phyloP scores from a whole-genome alignment of 768 basidiomycete genomes.

The Lentinula guzmanii region DNA sequence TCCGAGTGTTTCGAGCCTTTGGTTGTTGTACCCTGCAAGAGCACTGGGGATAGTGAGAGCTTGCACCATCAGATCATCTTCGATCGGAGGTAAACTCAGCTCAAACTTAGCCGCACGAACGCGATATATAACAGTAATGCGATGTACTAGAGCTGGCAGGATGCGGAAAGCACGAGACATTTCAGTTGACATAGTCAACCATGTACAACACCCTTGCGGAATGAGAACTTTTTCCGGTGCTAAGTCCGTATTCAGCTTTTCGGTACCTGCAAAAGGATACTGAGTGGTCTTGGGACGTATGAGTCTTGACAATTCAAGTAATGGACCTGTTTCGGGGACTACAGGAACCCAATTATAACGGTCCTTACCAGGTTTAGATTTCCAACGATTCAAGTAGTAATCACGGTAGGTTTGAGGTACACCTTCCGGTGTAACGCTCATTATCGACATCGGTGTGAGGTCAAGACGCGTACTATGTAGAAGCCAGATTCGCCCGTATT shows the following conservation, averaged over 20 bases:
- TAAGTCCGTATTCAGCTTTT: conserved; percentile 19
- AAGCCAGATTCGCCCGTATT: conserved; percentile 49
- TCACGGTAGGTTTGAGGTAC: conserved; percentile 48
- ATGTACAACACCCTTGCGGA: conserved; percentile 44
- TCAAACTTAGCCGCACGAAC: conserved; percentile 42
- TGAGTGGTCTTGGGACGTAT: conserved; percentile 33
- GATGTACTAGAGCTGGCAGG: conserved; percentile 63
- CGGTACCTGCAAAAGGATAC: conserved; percentile 25
- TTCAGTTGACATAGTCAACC: conserved; percentile 46
- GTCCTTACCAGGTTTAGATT: conserved; percentile 10
- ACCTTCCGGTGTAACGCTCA: conserved; percentile 40
- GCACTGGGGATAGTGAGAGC: conserved; percentile 73
- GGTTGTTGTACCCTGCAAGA: conserved; percentile 64
- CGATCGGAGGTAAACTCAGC: conserved; percentile 58
- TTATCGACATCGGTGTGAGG: conserved; percentile 53
- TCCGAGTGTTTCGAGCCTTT: conserved; percentile 82
- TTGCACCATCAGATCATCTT: conserved; percentile 54
- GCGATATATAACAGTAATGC: conserved; percentile 61
- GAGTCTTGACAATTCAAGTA: conserved; percentile 50
- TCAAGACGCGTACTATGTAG: conserved; percentile 58
- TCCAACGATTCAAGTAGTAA: conserved; percentile 51
- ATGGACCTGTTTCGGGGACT: conserved; percentile 51
- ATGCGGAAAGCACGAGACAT: conserved; percentile 48
- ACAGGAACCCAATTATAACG: conserved; percentile 17
- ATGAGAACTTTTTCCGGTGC: conserved; percentile 21